These are phyloP conservation scores for Sporopachydermia quercuum DNA, from an alignment of 805 yeast genomes.

Conservation along the genomic window DNA sequence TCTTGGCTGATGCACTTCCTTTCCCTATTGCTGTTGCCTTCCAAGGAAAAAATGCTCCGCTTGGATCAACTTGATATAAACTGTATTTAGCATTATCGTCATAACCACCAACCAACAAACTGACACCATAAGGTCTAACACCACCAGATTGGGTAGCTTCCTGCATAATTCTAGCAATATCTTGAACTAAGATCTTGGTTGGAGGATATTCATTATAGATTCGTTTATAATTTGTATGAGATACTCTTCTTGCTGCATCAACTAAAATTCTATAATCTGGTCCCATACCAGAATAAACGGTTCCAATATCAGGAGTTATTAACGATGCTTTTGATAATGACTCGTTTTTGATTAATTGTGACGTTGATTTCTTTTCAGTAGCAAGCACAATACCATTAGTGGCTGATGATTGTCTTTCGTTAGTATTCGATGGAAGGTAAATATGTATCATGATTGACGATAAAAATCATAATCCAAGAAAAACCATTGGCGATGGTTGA, in stretches of 20 bases:
- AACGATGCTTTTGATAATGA: conserved; percentile 63
- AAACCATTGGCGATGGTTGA: no score
- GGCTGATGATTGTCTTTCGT: conserved; percentile 27
- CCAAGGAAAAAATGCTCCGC: conserved; percentile 98
- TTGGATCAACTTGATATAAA: conserved; percentile 94
- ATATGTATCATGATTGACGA: neutral
- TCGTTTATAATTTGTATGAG: conserved; percentile 87
- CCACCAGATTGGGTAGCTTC: conserved; percentile 99
- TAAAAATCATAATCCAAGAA: neutral
- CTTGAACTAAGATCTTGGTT: conserved; percentile 82
- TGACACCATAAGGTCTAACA: conserved; percentile 97
- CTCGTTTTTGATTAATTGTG: conserved; percentile 61
- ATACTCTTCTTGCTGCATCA: conserved; percentile 84
- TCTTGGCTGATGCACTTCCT: conserved; percentile 91
- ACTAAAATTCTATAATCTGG: conserved; percentile 94
- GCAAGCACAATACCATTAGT: conserved; percentile 95
- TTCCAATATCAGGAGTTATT: conserved; percentile 91
- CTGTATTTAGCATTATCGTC: conserved; percentile 67
- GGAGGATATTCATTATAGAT: conserved; percentile 96
- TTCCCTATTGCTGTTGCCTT: conserved; percentile 98
- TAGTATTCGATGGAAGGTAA: neutral
- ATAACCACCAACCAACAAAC: conserved; percentile 84
- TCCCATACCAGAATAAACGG: conserved; percentile 97
- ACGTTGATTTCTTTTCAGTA: conserved; percentile 82
- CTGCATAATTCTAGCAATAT: conserved; percentile 92